These are phyloP conservation scores for Sanghuangporus weigelae DNA, from an alignment of 1,284 basidiomycete genomes.

Conservation along the genomic window DNA sequence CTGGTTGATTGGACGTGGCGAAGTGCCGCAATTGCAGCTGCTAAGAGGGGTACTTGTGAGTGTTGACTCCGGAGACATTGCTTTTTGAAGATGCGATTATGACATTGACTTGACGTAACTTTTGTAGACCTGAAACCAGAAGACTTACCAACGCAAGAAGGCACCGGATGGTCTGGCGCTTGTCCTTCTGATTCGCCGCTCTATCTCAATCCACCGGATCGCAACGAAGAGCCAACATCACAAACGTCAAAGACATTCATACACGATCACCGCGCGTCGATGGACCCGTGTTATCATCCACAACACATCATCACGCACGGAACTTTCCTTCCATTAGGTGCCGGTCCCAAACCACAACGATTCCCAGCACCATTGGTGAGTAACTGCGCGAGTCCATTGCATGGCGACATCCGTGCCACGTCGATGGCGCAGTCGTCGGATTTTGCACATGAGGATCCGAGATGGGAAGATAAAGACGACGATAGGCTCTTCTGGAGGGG, in stretches of 20 bases:
- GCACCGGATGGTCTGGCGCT: conserved; percentile 35
- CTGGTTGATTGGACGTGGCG: conserved; percentile 26
- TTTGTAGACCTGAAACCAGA: conserved; percentile 33
- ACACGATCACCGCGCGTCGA: conserved; percentile 39
- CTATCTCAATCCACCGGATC: conserved; percentile 20
- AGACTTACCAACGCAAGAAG: conserved; percentile 29
- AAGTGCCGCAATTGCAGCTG: conserved; percentile 24
- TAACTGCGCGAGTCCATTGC: conserved; percentile 49
- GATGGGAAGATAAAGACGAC: conserved; percentile 52
- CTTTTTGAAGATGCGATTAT: not conserved
- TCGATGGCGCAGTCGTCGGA: conserved; percentile 32
- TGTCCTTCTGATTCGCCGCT: conserved; percentile 39
- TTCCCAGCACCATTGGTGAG: conserved; percentile 45
- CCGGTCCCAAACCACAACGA: conserved; percentile 42
- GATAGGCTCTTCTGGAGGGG: conserved; percentile 61
- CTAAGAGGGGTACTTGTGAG: conserved; percentile 26
- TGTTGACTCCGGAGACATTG: not conserved
- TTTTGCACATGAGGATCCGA: conserved; percentile 39
- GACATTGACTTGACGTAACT: not conserved
- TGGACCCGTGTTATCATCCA: conserved; percentile 59
- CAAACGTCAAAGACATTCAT: conserved; percentile 42
- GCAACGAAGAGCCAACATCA: conserved; percentile 19
- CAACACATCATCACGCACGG: conserved; percentile 44
- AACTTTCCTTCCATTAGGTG: conserved; percentile 46
- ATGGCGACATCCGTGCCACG: conserved; percentile 57